Percentiles rank a stretch among this genome's conserved stretches.
Conservation (phyloP, 2,329 filamentous ascomycete genomes). For the Mycosphaerelloides madeirae region DNA sequence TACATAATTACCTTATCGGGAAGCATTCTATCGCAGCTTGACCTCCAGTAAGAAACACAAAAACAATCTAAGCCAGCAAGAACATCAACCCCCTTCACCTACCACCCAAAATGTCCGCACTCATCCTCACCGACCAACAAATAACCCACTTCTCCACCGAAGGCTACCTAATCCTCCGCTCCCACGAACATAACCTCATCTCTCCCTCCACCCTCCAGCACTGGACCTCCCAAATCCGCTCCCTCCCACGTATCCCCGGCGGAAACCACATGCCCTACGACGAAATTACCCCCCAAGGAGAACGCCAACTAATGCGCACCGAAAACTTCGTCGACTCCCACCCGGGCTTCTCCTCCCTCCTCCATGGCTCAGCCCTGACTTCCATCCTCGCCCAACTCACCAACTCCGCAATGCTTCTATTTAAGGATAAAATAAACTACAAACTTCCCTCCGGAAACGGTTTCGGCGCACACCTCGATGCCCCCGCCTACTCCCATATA, state of each 20-base stretch:
- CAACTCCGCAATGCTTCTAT: slow-evolving; percentile 38
- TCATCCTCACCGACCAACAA: slow-evolving; percentile 20
- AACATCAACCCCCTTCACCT: no score
- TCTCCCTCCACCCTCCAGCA: slow-evolving; percentile 15
- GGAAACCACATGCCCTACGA: slow-evolving; percentile 29
- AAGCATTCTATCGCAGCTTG: background rate
- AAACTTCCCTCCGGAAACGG: slow-evolving; percentile 40
- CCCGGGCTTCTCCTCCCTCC: slow-evolving; percentile 33
- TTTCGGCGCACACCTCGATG: slow-evolving; percentile 40
- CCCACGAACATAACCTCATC: slow-evolving; percentile 19
- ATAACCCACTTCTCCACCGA: slow-evolving; percentile 21
- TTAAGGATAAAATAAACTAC: slow-evolving; percentile 45
- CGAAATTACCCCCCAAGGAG: slow-evolving; percentile 19
- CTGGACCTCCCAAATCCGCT: slow-evolving; percentile 23
- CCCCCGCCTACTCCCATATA: slow-evolving; percentile 41
- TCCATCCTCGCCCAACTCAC: slow-evolving; percentile 34
- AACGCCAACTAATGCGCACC: slow-evolving; percentile 25
- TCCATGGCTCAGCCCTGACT: slow-evolving; percentile 32
- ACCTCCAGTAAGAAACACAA: background rate
- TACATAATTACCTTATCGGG: no score
- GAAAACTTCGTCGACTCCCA: slow-evolving; percentile 28
- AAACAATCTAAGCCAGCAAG: no score
- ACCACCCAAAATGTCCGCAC: slow-evolving; percentile 19
- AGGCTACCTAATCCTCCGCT: slow-evolving; percentile 23
- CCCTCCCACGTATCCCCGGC: slow-evolving; percentile 18